Evolutionary conservation across 208 protist species (phyloP).

Genomic region (Wallacemonas sp.): DNA sequence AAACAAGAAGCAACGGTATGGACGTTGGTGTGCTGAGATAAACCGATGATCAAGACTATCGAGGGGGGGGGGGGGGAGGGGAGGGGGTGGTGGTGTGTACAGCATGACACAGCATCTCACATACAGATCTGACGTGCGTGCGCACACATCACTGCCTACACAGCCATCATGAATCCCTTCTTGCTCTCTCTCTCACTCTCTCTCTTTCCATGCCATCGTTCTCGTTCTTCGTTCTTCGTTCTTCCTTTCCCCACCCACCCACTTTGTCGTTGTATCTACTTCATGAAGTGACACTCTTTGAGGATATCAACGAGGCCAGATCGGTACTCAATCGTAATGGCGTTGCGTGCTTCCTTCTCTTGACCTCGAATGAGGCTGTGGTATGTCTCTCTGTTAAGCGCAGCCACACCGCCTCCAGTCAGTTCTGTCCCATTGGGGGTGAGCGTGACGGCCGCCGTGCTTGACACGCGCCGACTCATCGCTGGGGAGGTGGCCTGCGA

Average conservation of each 20-base stretch:
- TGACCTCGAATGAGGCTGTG: background rate
- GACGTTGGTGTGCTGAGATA: no score
- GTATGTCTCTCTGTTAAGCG: background rate
- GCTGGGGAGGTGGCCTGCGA: no score
- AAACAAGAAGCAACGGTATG: background rate
- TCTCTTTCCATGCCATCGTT: background rate
- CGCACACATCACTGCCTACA: no score
- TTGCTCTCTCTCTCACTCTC: no score
- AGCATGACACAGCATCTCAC: no score
- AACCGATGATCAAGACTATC: no score
- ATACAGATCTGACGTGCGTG: no score
- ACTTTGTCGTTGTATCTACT: background rate
- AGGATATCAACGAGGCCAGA: slow-evolving; percentile 9
- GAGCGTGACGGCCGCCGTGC: no score
- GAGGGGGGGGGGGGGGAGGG: no score
- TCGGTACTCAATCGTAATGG: slow-evolving; percentile 9
- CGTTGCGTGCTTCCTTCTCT: slow-evolving; percentile 6
- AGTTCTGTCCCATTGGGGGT: no score
- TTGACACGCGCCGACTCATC: background rate
- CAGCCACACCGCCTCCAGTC: background rate
- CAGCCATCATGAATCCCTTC: no score
- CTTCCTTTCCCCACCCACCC: background rate
- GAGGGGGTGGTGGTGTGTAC: no score
- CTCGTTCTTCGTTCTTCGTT: background rate
- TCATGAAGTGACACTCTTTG: slow-evolving; percentile 10